Base-by-base conservation (phyloP, 2,329 filamentous ascomycete genomes). In the Cryphonectria nitschkei region DNA sequence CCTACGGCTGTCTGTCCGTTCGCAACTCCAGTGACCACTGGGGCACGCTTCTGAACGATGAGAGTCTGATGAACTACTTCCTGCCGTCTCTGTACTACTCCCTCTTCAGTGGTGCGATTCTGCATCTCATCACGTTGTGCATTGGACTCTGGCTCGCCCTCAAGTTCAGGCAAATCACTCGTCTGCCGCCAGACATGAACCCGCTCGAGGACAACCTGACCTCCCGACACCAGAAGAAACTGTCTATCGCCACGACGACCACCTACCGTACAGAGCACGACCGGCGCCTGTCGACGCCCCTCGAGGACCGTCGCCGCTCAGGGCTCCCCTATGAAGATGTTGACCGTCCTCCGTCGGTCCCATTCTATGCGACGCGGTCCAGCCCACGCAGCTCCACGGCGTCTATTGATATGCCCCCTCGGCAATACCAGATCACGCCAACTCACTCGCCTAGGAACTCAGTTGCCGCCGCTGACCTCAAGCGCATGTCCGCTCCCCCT, bases 181-280 rank as follows among this genome's bases (percentile, higher is more conserved):
- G 86, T 29, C 87, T 98, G 79, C 95, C 95, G 7, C 95, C 95
- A 0, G 95, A 98, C 77, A 94, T 97, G 92, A 98, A 98, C 79
- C 95, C 95, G 1, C 85, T 98, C 19, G 95, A 98, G 79, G 89
- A 93, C 74, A 91, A 95, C 76, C 83, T 97, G 70, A 98, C 94
- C 1, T 90, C 93, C 14, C 88, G 91, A 34, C 83, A 81, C 70
- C 94, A 97, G 81, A 95, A 94, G 84, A 89, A 88, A 79, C 87
- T 86, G 1, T 89, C 87, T 1, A 76, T 88, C 39, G 81, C 83
- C 4, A 88, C 84, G 2, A 78, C 79, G 8, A 82, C 81, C 74
- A 86, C 81, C 13, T 75, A 75, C 60, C 75, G 79, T 68, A 76
- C 76, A 22, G 83, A 85, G 2, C 83, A 84, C 13, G 88, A 92